Conservation (phyloP, 2,329 filamentous ascomycete genomes). For the Helotiales sp. region DNA sequence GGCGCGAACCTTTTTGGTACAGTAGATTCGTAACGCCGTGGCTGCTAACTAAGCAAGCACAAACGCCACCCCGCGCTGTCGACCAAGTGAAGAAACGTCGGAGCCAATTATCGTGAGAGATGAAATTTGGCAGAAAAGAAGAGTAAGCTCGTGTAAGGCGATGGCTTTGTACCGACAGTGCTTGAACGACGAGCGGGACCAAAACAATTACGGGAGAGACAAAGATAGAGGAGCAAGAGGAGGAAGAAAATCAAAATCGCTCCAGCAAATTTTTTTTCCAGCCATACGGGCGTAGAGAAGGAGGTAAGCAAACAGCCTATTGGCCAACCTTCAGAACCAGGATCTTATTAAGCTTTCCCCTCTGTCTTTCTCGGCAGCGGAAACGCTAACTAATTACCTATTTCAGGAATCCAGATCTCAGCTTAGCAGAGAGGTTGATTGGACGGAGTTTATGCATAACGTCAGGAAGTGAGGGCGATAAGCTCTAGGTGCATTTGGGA, state of each 20-base stretch:
- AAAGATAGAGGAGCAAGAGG: too few relatives aligned
- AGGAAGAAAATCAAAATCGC: too few relatives aligned
- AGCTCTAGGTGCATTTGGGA: background rate
- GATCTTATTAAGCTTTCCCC: background rate
- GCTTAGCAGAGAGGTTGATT: background rate
- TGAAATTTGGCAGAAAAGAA: too few relatives aligned
- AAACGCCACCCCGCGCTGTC: background rate
- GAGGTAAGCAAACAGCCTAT: background rate
- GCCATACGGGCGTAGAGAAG: too few relatives aligned
- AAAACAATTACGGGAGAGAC: too few relatives aligned
- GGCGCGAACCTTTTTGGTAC: too few relatives aligned
- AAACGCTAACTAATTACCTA: background rate
- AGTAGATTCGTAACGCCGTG: background rate
- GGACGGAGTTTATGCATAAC: background rate
- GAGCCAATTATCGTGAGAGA: too few relatives aligned
- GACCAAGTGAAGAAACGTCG: background rate
- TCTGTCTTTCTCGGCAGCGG: background rate
- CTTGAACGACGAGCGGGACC: too few relatives aligned
- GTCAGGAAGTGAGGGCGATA: background rate
- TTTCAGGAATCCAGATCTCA: background rate
- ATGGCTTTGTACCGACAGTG: too few relatives aligned
- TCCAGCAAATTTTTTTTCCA: too few relatives aligned
- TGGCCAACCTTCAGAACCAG: background rate
- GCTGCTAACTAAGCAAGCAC: background rate
- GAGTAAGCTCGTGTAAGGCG: too few relatives aligned